These are phyloP conservation scores for Populus hybrid DNA, from an alignment of 441 rosid species.

Conservation along the genomic window DNA sequence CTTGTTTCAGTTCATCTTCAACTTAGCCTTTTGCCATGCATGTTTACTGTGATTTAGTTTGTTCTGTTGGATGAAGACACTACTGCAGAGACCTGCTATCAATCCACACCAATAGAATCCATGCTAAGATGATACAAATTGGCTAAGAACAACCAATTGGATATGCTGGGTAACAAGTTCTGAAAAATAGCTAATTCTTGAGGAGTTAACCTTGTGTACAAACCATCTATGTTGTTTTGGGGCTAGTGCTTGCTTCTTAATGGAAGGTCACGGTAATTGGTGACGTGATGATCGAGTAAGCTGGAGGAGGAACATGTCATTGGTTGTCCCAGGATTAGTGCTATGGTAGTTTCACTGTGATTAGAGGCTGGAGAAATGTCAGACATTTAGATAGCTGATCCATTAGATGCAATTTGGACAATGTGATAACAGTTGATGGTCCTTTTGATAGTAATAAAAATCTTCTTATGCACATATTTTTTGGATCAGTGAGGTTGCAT, in stretches of 20 bases:
- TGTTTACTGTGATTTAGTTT: not conserved
- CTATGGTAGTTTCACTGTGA: not conserved
- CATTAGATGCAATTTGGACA: not conserved
- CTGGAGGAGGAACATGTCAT: not conserved
- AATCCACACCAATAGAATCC: no score
- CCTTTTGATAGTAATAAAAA: not conserved
- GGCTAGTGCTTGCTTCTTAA: not conserved
- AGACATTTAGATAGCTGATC: not conserved
- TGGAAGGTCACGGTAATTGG: not conserved
- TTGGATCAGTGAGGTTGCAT: not conserved
- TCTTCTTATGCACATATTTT: not conserved
- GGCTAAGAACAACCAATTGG: no score
- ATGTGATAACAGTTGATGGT: not conserved
- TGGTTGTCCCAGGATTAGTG: not conserved
- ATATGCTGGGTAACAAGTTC: no score
- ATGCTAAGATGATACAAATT: no score
- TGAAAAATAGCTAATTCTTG: not conserved
- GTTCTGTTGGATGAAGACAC: not conserved
- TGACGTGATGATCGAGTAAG: not conserved
- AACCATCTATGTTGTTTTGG: not conserved
- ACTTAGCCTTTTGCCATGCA: not conserved
- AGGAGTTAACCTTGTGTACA: not conserved
- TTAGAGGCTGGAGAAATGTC: slow-evolving; percentile 3
- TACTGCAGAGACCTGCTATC: not conserved
- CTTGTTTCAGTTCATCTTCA: slow-evolving; percentile 1